Evolutionary conservation across 805 yeast genomes (phyloP).

Genomic region (Candida caryicola): DNA sequence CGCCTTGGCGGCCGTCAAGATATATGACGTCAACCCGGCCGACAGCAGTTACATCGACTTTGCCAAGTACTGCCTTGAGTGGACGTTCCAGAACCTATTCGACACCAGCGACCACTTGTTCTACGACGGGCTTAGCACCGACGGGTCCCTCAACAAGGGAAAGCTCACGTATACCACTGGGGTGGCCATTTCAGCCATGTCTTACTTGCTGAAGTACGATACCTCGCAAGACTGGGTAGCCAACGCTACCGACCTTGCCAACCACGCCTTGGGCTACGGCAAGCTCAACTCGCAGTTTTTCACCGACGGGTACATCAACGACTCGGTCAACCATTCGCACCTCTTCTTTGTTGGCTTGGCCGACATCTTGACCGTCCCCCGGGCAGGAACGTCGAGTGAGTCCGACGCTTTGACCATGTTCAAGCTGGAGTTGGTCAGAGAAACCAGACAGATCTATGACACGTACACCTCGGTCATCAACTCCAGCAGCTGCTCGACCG

Average conservation of each 20-base stretch:
- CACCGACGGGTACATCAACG: slow-evolving; percentile 21
- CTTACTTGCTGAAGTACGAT: slow-evolving; percentile 13
- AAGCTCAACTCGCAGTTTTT: slow-evolving; percentile 19
- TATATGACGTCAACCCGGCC: slow-evolving; percentile 16
- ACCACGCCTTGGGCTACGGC: slow-evolving; percentile 8
- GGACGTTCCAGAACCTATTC: slow-evolving; percentile 14
- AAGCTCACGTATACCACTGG: slow-evolving; percentile 28
- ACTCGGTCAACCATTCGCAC: slow-evolving; percentile 19
- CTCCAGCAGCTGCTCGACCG: slow-evolving; percentile 7
- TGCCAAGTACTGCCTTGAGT: slow-evolving; percentile 17
- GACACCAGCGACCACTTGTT: slow-evolving; percentile 22
- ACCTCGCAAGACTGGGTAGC: slow-evolving; percentile 15
- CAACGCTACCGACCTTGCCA: slow-evolving; percentile 16
- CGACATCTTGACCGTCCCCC: slow-evolving; percentile 17
- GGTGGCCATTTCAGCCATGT: slow-evolving; percentile 20
- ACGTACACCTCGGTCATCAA: slow-evolving; percentile 5
- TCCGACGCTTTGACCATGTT: slow-evolving; percentile 17
- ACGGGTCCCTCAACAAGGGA: slow-evolving; percentile 21
- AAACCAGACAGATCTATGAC: slow-evolving; percentile 20
- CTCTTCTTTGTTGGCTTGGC: slow-evolving; percentile 22
- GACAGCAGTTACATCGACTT: slow-evolving; percentile 10
- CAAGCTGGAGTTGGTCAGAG: slow-evolving; percentile 17
- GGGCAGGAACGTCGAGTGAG: slow-evolving; percentile 13
- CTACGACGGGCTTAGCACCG: slow-evolving; percentile 20
- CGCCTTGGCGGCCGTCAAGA: slow-evolving; percentile 24